A percentile compares a stretch with the other conserved stretches of the same genome.
Evolutionary conservation across 2,329 filamentous ascomycete genomes (phyloP).

Genomic region (Botrytis pseudocinerea): DNA sequence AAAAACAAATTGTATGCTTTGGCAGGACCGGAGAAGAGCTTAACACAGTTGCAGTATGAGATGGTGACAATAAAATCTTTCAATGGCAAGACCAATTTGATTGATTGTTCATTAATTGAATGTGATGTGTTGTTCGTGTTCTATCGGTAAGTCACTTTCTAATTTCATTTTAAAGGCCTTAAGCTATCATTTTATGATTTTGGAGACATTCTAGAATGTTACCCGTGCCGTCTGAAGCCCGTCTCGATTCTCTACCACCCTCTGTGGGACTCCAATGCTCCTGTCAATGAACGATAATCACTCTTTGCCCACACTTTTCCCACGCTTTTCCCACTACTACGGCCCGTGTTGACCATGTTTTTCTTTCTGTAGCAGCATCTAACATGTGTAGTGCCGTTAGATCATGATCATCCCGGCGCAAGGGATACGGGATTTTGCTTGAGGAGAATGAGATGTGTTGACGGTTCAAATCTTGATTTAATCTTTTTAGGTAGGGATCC

Average conservation of each 20-base stretch:
- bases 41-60: not conserved
- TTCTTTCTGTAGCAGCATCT: not conserved
- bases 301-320: not conserved
- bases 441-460: conserved; percentile 1
- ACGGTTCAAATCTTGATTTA: conserved; percentile 11
- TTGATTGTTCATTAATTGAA: not conserved
- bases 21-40: not conserved
- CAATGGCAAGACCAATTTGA: not conserved
- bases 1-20: not conserved
- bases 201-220: conserved; percentile 22
- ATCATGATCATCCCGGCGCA: conserved; percentile 22
- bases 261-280: conserved; percentile 16
- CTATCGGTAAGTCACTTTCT: not conserved
- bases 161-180: not conserved
- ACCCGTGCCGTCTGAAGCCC: conserved; percentile 15
- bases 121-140: conserved; percentile 15
- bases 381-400: conserved; percentile 17
- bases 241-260: not conserved
- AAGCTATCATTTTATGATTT: not conserved
- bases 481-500: not conserved
- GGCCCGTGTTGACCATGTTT: conserved; percentile 24
- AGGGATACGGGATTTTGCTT: conserved; percentile 24
- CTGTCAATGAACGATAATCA: conserved; percentile 5
- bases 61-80: not conserved
- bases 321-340: conserved; percentile 9